A percentile compares a stretch with the other conserved stretches of the same genome.
Evolutionary conservation across 192 early-diverging fungal genomes (phyloP).

Genomic region (Coemansia sp.): DNA sequence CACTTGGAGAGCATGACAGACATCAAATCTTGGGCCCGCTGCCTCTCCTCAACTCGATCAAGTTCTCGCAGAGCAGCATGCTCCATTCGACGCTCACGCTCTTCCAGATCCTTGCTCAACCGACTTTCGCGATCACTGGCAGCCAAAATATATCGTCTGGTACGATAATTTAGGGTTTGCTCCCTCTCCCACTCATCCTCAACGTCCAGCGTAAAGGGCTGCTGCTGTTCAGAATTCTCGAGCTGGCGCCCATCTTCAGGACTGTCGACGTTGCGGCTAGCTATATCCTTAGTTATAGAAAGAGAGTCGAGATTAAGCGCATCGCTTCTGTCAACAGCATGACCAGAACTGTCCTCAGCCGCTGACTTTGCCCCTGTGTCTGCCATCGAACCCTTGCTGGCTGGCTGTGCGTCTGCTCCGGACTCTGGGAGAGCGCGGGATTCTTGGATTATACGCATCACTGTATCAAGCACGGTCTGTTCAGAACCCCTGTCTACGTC

Average conservation of each 20-base stretch:
- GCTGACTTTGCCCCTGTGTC: neutral
- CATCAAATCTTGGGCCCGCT: slow-evolving; percentile 19
- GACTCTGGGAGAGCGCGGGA: neutral
- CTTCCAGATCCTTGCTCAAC: slow-evolving; percentile 18
- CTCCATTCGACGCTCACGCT: slow-evolving; percentile 32
- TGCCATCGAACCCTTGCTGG: neutral
- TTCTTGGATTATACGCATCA: slow-evolving; percentile 8
- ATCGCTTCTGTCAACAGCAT: neutral
- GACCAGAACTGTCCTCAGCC: neutral
- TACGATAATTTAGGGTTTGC: slow-evolving; percentile 11
- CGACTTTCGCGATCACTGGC: slow-evolving; percentile 32
- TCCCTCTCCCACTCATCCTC: slow-evolving; percentile 42
- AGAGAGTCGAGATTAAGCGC: neutral
- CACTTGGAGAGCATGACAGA: slow-evolving; percentile 29
- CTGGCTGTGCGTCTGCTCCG: neutral
- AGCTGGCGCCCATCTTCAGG: neutral
- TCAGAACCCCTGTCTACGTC: neutral
- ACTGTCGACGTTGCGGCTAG: neutral
- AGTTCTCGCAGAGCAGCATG: slow-evolving; percentile 40
- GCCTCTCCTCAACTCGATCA: slow-evolving; percentile 36
- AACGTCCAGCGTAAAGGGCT: slow-evolving; percentile 21
- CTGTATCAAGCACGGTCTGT: neutral
- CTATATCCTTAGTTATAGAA: neutral
- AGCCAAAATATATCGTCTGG: slow-evolving; percentile 22
- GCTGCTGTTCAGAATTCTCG: neutral